phyloP scores from a whole-genome alignment of 1,284 basidiomycete genomes.

The Heterobasidion annosum region DNA sequence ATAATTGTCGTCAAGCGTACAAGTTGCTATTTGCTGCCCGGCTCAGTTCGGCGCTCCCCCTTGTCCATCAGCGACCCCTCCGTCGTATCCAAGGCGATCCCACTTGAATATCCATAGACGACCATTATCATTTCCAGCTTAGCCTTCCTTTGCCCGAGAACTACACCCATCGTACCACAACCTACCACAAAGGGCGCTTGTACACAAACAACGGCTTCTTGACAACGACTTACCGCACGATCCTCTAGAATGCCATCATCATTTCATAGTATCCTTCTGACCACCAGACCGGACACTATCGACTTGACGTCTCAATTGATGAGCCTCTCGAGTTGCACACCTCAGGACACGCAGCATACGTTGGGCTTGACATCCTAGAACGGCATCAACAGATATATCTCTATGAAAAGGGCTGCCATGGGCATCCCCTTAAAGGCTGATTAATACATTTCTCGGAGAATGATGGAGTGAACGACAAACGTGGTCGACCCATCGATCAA shows the following conservation, averaged over 20 bases:
- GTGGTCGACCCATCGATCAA: no score
- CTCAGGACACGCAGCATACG: not conserved
- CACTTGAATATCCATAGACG: not conserved
- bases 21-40: conserved; percentile 8
- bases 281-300: not conserved
- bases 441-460: not conserved
- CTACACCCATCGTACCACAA: no score
- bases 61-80: conserved; percentile 4
- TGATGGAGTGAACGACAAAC: not conserved
- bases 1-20: conserved; percentile 11
- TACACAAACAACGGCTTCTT: not conserved
- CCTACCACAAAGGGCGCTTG: not conserved
- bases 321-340: not conserved
- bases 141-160: no score
- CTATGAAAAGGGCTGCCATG: no score
- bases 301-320: not conserved
- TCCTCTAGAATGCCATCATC: not conserved
- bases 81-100: not conserved
- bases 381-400: no score
- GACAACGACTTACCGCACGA: not conserved
- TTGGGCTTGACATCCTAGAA: not conserved
- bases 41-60: not conserved
- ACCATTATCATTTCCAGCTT: not conserved
- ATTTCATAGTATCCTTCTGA: not conserved
- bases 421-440: not conserved